Evolutionary conservation across 768 basidiomycete genomes (phyloP), one percentile per base, ranked within the genome.

Genomic region (Chalciporus pseudorubinellus): DNA sequence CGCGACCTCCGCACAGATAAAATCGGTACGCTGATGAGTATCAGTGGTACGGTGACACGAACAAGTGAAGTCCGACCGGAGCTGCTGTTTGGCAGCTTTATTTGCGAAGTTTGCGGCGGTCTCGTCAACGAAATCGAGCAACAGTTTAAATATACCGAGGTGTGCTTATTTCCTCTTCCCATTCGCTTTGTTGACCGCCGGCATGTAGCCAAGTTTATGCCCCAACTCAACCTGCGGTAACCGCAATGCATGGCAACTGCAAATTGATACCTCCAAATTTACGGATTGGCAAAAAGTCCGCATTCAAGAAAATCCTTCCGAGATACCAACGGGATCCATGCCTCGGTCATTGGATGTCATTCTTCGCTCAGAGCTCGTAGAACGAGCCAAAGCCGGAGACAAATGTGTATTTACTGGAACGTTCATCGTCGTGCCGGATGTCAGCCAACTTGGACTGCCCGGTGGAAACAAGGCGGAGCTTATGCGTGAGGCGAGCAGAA

Each of bases 251-350:
- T 99, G 95, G 95, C 86, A 94, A 63, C 81, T 99, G 38, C 91
- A 95, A 65, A 92, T 98, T 51, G 95, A 98, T 67, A 85, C 87
- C 47, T 95, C 92, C 24, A 95, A 92, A 68, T 99, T 99, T 67
- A 91, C 92, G 1, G 97, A 99, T 67, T 98, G 97, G 97, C 97
- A 99, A 70, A 98, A 98, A 70, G 94, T 98, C 43, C 85, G 97
- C 39, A 98, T 99, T 40, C 97, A 99, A 65, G 97, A 99, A 74
- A 98, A 98, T 62, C 87, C 95, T 10, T 97, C 95, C 22, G 97
- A 98, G 72, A 98, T 99, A 51, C 97, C 97, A 1, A 98, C 95
- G 0, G 97, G 97, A 1, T 92, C 89, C 3, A 99, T 98, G 97
- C 97, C 97, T 24, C 86, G 95, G 28, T 95, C 93, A 22, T 74